phyloP scores from a whole-genome alignment of 2,329 filamentous ascomycete species.

The Fusarium redolens region DNA sequence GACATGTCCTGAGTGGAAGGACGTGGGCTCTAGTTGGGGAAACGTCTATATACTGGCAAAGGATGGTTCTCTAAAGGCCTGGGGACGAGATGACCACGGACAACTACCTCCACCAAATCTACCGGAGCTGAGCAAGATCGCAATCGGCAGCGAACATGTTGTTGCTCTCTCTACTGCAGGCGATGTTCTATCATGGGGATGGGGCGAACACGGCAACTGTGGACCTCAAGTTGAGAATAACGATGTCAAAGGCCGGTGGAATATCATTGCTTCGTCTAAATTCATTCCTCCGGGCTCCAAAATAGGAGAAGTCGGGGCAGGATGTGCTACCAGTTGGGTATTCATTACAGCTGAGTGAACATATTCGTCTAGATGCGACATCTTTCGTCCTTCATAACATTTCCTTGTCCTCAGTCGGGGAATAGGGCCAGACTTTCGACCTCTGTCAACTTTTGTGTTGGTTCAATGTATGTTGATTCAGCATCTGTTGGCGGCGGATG shows the following conservation, averaged over 20 bases:
- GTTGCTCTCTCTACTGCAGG: conserved; percentile 74
- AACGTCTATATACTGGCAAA: conserved; percentile 76
- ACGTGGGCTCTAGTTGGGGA: conserved; percentile 84
- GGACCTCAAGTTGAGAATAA: conserved; percentile 73
- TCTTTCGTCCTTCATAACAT: not conserved
- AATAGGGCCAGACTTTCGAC: conserved; percentile 63
- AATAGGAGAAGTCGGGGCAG: conserved; percentile 77
- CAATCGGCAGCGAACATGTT: conserved; percentile 91
- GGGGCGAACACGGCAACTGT: conserved; percentile 98
- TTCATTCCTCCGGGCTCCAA: conserved; percentile 62
- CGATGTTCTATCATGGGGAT: conserved; percentile 87
- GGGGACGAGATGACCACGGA: conserved; percentile 88
- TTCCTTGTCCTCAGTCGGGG: conserved; percentile 47
- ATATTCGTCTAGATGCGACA: conserved; percentile 12
- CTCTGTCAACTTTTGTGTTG: conserved; percentile 80
- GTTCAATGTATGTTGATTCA: conserved; percentile 63
- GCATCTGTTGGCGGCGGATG: conserved; percentile 41
- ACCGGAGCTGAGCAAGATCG: conserved; percentile 70
- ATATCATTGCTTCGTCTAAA: conserved; percentile 70
- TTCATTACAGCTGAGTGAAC: conserved; percentile 43
- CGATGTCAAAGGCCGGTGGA: conserved; percentile 77
- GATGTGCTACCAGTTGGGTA: conserved; percentile 91
- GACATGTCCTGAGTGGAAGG: conserved; percentile 68
- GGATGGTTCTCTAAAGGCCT: conserved; percentile 72
- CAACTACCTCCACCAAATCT: conserved; percentile 76